These are phyloP conservation scores for Trichoderma endophyticum DNA, from an alignment of 2,329 filamentous ascomycete species.

Conservation along the genomic window DNA sequence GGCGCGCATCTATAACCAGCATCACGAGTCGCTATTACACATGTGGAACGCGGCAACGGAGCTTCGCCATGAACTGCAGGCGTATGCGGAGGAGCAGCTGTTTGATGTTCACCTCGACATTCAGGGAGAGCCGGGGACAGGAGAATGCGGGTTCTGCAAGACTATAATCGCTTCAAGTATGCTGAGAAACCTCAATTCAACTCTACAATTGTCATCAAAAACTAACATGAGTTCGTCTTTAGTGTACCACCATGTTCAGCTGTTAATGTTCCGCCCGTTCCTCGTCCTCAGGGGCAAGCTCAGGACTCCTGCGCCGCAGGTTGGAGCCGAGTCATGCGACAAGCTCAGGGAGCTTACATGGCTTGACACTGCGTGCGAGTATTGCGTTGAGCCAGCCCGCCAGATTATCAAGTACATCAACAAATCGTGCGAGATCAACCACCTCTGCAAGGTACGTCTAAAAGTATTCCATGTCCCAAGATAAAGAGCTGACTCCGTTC, in stretches of 20 bases:
- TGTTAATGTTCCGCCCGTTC: slow-evolving; percentile 12
- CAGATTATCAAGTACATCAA: slow-evolving; percentile 11
- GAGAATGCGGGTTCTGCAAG: slow-evolving; percentile 14
- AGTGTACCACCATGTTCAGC: slow-evolving; percentile 8
- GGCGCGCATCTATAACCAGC: slow-evolving; percentile 10
- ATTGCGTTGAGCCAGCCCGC: slow-evolving; percentile 7
- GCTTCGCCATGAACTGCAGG: slow-evolving; percentile 5
- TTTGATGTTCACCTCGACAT: background rate
- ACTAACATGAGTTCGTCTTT: background rate
- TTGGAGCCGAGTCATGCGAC: background rate
- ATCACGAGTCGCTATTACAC: slow-evolving; percentile 9
- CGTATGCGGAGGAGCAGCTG: background rate
- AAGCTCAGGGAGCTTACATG: slow-evolving; percentile 11
- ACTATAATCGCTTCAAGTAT: slow-evolving; percentile 1
- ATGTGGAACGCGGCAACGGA: slow-evolving; percentile 13
- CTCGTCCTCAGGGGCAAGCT: slow-evolving; percentile 1
- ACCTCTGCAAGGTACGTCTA: background rate
- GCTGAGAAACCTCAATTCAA: background rate
- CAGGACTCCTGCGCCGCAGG: background rate
- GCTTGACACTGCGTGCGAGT: slow-evolving; percentile 10
- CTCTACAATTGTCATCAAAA: background rate
- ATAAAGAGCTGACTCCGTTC: background rate
- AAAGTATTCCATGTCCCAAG: background rate
- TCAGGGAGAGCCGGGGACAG: background rate
- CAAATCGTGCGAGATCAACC: slow-evolving; percentile 10